These are phyloP conservation scores for Backusella parvicylindrica DNA, from an alignment of 192 early-diverging fungal species.

Conservation along the genomic window DNA sequence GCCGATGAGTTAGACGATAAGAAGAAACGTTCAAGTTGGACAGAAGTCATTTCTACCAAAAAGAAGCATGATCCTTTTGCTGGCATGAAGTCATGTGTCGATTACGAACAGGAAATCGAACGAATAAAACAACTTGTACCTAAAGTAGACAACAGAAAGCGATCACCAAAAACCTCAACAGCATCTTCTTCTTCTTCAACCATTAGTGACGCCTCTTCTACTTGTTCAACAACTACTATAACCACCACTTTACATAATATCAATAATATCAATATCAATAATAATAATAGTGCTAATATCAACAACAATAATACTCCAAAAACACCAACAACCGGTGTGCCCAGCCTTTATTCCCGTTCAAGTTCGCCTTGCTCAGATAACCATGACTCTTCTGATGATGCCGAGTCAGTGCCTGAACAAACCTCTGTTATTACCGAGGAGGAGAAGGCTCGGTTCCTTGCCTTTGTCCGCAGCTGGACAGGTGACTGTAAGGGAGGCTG, in stretches of 20 bases:
- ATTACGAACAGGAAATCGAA: slow-evolving; percentile 38
- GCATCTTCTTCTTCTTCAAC: background rate
- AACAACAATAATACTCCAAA: background rate
- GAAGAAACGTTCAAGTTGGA: slow-evolving; percentile 1
- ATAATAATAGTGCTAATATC: background rate
- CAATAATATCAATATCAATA: background rate
- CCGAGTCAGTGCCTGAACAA: background rate
- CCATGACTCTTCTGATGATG: background rate
- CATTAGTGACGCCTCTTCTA: background rate
- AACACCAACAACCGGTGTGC: background rate
- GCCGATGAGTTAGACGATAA: background rate
- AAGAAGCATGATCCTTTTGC: slow-evolving; percentile 31
- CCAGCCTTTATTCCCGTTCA: slow-evolving; percentile 4
- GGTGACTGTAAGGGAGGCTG: slow-evolving; percentile 29
- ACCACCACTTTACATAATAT: background rate
- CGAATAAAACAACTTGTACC: slow-evolving; percentile 32
- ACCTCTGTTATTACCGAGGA: slow-evolving; percentile 23
- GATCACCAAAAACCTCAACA: background rate
- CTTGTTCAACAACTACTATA: background rate
- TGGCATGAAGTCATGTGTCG: slow-evolving; percentile 34
- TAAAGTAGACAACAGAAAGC: slow-evolving; percentile 17
- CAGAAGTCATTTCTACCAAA: background rate
- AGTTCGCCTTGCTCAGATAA: slow-evolving; percentile 3
- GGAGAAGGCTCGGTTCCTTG: slow-evolving; percentile 32
- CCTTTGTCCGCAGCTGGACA: slow-evolving; percentile 36